Conservation (phyloP, 2,329 filamentous ascomycete genomes). For the Penicillium sclerotiorum region DNA sequence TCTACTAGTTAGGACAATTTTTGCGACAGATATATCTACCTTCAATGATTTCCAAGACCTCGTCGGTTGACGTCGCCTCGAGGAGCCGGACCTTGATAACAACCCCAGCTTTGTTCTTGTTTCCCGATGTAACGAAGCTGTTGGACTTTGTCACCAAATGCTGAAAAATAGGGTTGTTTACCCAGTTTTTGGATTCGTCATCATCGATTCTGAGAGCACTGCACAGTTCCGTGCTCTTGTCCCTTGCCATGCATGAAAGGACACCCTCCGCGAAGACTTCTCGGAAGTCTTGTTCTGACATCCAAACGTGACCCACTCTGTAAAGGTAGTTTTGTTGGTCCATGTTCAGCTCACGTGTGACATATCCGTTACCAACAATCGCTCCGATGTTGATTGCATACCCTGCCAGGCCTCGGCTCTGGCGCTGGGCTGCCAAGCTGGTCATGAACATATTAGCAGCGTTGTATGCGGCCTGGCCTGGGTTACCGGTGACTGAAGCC, state of each 20-base stretch:
- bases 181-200: slow-evolving; percentile 25
- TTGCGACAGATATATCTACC: slow-evolving; percentile 11
- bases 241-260: slow-evolving; percentile 21
- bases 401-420: slow-evolving; percentile 16
- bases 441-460: slow-evolving; percentile 45
- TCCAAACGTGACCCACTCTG: slow-evolving; percentile 23
- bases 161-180: slow-evolving; percentile 26
- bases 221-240: slow-evolving; percentile 14
- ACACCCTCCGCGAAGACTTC: slow-evolving; percentile 37
- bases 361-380: slow-evolving; percentile 23
- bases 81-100: slow-evolving; percentile 17
- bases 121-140: slow-evolving; percentile 8
- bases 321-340: slow-evolving; percentile 26
- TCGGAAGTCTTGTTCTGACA: slow-evolving; percentile 36
- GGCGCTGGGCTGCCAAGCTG: slow-evolving; percentile 25
- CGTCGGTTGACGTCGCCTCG: slow-evolving; percentile 14
- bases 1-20: too few relatives aligned
- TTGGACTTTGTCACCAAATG: slow-evolving; percentile 22
- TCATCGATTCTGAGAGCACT: slow-evolving; percentile 26
- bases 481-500: slow-evolving; percentile 36
- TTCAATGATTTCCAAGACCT: slow-evolving; percentile 18
- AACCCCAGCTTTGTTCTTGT: slow-evolving; percentile 16
- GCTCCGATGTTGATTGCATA: slow-evolving; percentile 26
- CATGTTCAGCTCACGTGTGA: slow-evolving; percentile 24
- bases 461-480: slow-evolving; percentile 41